Conservation (phyloP, 345 rosid genomes). For the Syzygium aqueum region DNA sequence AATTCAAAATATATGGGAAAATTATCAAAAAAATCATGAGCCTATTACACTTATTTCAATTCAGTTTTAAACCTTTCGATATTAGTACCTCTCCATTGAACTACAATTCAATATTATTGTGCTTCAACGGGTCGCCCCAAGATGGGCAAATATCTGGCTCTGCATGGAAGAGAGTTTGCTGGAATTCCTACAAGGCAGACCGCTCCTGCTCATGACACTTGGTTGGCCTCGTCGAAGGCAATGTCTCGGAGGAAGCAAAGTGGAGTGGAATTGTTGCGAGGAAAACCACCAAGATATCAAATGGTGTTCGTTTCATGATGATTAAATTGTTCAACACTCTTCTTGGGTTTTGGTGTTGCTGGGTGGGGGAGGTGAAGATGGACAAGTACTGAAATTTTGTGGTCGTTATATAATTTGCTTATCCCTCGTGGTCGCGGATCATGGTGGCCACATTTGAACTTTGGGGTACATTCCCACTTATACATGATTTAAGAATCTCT, state of each 20-base stretch:
- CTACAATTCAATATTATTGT: too few relatives aligned
- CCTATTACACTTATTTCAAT: too few relatives aligned
- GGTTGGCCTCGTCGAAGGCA: not conserved
- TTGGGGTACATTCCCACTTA: not conserved
- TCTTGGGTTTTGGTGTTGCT: not conserved
- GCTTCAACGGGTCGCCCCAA: not conserved
- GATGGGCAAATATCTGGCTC: accelerated
- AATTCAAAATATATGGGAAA: not conserved
- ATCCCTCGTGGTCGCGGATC: not conserved
- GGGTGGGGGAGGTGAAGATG: accelerated
- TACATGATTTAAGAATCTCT: not conserved
- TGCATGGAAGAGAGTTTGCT: not conserved
- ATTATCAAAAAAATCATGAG: too few relatives aligned
- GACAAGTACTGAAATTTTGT: not conserved
- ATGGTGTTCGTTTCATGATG: not conserved
- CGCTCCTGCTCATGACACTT: not conserved
- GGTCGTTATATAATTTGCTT: not conserved
- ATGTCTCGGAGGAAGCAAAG: not conserved
- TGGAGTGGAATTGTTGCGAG: not conserved
- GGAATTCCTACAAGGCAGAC: not conserved
- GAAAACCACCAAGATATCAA: not conserved
- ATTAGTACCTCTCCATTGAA: too few relatives aligned
- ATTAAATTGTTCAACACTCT: not conserved
- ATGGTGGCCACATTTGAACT: too few relatives aligned
- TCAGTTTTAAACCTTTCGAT: too few relatives aligned